These are phyloP conservation scores for Aquilaria yunnanensis DNA, from an alignment of 345 rosid species.

Conservation along the genomic window DNA sequence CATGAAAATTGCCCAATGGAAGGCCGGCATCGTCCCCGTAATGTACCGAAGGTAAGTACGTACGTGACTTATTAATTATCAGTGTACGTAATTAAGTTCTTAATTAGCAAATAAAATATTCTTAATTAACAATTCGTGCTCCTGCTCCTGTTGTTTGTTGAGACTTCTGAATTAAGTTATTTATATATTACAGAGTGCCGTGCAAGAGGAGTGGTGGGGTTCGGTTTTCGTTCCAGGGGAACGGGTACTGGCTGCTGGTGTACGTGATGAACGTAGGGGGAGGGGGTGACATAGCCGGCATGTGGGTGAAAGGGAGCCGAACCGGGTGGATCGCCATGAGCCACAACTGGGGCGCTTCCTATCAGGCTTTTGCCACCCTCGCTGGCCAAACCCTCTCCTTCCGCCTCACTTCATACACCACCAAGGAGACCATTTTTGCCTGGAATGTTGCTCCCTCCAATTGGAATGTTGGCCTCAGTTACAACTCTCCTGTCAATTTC, in stretches of 20 bases:
- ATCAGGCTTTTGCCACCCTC: slow-evolving; percentile 76
- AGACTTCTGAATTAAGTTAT: no score
- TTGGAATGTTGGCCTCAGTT: slow-evolving; percentile 59
- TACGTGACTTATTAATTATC: no score
- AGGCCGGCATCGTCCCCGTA: slow-evolving; percentile 78
- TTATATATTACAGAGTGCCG: slow-evolving; percentile 34
- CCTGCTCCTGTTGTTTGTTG: no score
- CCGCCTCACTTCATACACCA: slow-evolving; percentile 51
- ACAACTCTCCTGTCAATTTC: slow-evolving; percentile 50
- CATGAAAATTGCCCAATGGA: slow-evolving; percentile 81
- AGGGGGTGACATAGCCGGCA: slow-evolving; percentile 40
- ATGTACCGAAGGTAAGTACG: slow-evolving; percentile 48
- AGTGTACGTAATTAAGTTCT: no score
- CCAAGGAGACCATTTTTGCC: slow-evolving; percentile 50
- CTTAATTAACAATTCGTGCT: no score
- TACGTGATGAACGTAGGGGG: slow-evolving; percentile 76
- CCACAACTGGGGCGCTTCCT: slow-evolving; percentile 95
- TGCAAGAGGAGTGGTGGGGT: slow-evolving; percentile 47
- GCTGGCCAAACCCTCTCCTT: slow-evolving; percentile 74
- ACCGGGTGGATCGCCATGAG: slow-evolving; percentile 81
- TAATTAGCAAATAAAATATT: no score
- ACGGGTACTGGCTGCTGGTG: slow-evolving; percentile 58
- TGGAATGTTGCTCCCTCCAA: slow-evolving; percentile 61
- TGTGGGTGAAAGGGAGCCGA: slow-evolving; percentile 68
- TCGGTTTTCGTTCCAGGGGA: slow-evolving; percentile 36